A percentile compares a stretch with the other conserved stretches of the same genome.
These are phyloP conservation scores for Phaseolus lunatus DNA, from an alignment of 306 rosid genomes.

Conservation along the genomic window DNA sequence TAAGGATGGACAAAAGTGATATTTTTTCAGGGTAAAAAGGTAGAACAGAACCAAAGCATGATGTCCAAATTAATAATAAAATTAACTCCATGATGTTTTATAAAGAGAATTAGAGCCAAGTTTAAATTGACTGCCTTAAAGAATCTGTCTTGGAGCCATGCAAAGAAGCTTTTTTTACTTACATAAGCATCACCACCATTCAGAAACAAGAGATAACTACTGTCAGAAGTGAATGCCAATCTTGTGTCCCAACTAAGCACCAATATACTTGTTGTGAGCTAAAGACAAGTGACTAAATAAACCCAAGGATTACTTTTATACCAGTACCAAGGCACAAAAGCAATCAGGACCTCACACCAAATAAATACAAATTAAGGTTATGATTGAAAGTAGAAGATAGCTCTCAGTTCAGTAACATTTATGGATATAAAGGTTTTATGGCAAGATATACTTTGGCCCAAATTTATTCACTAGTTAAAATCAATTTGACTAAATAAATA, in stretches of 20 bases:
- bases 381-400: constrained; percentile 20
- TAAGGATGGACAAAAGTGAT: constrained; percentile 10
- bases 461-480: constrained; percentile 1
- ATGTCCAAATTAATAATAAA: constrained; percentile 21
- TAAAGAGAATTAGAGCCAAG: background rate
- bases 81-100: background rate
- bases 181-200: constrained; percentile 29
- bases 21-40: constrained; percentile 13
- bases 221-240: constrained; percentile 25
- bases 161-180: constrained; percentile 30
- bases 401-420: constrained; percentile 27
- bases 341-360: constrained; percentile 16
- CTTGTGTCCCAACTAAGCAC: constrained; percentile 18
- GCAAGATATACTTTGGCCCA: constrained; percentile 9
- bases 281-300: constrained; percentile 32
- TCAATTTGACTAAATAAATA: constrained; percentile 11
- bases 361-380: background rate
- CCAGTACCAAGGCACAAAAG: constrained; percentile 5
- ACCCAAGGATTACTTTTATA: constrained; percentile 27
- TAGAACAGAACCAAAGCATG: constrained; percentile 25
- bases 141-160: constrained; percentile 32
- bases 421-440: constrained; percentile 3
- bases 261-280: constrained; percentile 12
- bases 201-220: constrained; percentile 25
- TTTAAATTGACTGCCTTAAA: constrained; percentile 2